These are phyloP conservation scores for Potentilla sterilis DNA, from an alignment of 306 rosid genomes.

Conservation along the genomic window DNA sequence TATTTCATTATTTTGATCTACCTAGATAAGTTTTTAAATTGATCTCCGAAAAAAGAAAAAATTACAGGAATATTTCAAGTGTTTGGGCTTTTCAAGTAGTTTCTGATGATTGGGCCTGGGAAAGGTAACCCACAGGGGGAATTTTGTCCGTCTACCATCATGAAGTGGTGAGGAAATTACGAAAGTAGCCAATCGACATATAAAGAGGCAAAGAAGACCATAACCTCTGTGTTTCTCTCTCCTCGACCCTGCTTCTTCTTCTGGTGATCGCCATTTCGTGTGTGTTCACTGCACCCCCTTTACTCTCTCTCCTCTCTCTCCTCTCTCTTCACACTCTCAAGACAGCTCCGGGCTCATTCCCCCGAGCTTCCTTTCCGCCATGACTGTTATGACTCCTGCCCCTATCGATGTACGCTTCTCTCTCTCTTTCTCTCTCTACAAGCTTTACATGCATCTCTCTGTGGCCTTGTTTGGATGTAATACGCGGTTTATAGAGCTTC, in stretches of 20 bases:
- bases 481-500: constrained; percentile 21
- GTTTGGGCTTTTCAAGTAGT: too few species aligned
- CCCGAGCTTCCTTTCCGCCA: constrained; percentile 28
- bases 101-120: not conserved
- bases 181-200: not conserved
- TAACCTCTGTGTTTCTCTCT: not conserved
- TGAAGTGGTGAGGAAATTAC: not conserved
- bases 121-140: not conserved
- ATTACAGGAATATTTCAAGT: too few species aligned
- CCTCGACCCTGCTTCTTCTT: constrained; percentile 1
- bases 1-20: too few species aligned
- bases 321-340: not conserved
- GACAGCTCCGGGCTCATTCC: not conserved
- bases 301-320: not conserved
- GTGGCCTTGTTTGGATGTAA: constrained; percentile 15
- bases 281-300: not conserved
- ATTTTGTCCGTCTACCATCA: not conserved
- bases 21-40: too few species aligned
- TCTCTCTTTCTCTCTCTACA: constrained; percentile 14
- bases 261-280: constrained; percentile 19
- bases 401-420: constrained; percentile 67
- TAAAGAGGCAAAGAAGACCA: not conserved
- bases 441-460: not conserved
- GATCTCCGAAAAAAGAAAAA: too few species aligned
- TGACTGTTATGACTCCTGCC: constrained; percentile 72